A percentile compares a stretch with the other conserved stretches of the same genome.
These are phyloP conservation scores for Fraxinus sp. DNA, from an alignment of 305 asterid species.

Conservation along the genomic window DNA sequence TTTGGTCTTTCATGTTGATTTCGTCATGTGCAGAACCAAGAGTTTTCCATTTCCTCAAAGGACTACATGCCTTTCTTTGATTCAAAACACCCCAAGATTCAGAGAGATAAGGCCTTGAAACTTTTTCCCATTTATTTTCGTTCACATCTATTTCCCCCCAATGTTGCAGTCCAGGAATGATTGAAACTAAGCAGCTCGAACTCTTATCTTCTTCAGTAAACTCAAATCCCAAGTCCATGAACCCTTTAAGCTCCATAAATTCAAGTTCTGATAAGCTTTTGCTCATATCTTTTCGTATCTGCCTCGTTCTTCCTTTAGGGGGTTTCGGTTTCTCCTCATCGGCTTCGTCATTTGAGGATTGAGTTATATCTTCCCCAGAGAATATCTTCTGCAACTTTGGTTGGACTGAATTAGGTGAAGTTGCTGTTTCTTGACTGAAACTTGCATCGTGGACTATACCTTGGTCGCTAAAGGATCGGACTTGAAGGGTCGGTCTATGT, in stretches of 20 bases:
- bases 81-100: slow-evolving; percentile 64
- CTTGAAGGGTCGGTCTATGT: slow-evolving; percentile 13
- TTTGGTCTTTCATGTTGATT: slow-evolving; percentile 56
- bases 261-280: slow-evolving; percentile 81
- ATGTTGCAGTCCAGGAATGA: slow-evolving; percentile 73
- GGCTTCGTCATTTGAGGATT: slow-evolving; percentile 1
- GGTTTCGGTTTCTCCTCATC: neutral
- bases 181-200: slow-evolving; percentile 45
- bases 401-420: slow-evolving; percentile 27
- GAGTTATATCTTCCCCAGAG: slow-evolving; percentile 27
- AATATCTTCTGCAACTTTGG: slow-evolving; percentile 32
- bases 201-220: slow-evolving; percentile 63
- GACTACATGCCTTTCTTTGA: slow-evolving; percentile 24
- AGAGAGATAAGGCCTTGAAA: slow-evolving; percentile 72
- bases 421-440: neutral
- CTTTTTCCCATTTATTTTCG: neutral
- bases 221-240: slow-evolving; percentile 73
- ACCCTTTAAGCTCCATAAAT: slow-evolving; percentile 70
- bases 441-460: neutral
- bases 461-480: slow-evolving; percentile 39
- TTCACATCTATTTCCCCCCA: slow-evolving; percentile 28
- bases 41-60: slow-evolving; percentile 48
- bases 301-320: neutral
- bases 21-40: slow-evolving; percentile 38
- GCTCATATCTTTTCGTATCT: slow-evolving; percentile 24